phyloP scores from a whole-genome alignment of 441 rosid species.

The Syzygium syzygioides region DNA sequence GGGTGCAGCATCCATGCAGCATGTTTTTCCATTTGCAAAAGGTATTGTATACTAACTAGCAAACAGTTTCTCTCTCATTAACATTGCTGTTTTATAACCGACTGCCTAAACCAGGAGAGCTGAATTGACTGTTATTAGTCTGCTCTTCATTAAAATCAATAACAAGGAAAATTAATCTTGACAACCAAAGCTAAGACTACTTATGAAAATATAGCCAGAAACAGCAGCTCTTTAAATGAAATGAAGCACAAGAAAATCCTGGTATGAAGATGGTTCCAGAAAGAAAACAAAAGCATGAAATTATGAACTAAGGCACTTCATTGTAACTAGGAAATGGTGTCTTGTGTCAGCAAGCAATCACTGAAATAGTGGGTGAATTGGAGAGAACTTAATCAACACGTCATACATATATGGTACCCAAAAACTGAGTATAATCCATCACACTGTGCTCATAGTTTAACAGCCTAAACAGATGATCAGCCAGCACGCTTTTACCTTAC shows the following conservation, averaged over 20 bases:
- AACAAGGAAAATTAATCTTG: not conserved
- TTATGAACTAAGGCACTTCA: not conserved
- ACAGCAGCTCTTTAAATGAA: not conserved
- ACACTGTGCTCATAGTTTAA: not conserved
- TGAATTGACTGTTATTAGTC: not conserved
- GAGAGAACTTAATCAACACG: not conserved
- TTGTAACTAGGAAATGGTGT: not conserved
- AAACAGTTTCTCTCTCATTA: not conserved
- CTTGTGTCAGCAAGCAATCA: not conserved
- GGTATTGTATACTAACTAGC: not conserved
- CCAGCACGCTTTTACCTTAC: constrained; percentile 57
- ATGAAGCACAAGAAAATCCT: not conserved
- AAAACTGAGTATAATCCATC: not conserved
- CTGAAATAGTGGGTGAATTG: not conserved
- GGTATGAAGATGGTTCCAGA: not conserved
- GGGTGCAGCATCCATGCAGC: not conserved
- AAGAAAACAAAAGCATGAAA: not conserved
- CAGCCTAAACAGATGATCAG: not conserved
- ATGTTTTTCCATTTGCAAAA: not conserved
- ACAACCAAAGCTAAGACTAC: not conserved
- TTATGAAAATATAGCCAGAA: not conserved
- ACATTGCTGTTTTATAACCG: not conserved
- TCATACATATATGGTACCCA: not conserved
- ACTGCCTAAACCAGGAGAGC: not conserved
- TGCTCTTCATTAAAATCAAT: not conserved